These are phyloP conservation scores for Rhododendron griersonianum DNA, from an alignment of 148 eudicot genomes.

Conservation along the genomic window DNA sequence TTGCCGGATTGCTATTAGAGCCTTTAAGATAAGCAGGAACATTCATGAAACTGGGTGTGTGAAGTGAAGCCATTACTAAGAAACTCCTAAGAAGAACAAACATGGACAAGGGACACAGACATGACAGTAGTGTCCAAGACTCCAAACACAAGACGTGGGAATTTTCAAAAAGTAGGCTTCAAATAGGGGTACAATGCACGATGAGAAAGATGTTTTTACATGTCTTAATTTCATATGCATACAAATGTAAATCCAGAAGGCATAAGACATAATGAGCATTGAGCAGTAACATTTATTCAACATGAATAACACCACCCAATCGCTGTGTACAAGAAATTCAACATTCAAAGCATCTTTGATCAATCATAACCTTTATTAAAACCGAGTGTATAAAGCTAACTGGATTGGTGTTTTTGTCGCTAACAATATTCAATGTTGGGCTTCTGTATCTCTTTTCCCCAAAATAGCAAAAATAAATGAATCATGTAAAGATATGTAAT, in stretches of 20 bases:
- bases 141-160: background rate
- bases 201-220: background rate
- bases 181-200: background rate
- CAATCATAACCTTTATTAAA: background rate
- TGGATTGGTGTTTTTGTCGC: background rate
- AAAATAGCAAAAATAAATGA: background rate
- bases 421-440: background rate
- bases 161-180: background rate
- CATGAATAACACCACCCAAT: background rate
- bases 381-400: background rate
- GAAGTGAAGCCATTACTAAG: background rate
- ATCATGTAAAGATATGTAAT: background rate
- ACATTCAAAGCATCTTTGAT: background rate
- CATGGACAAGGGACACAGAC: background rate
- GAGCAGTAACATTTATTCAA: background rate
- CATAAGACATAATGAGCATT: background rate
- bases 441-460: background rate
- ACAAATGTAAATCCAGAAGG: background rate
- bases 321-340: background rate
- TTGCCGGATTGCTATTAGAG: background rate
- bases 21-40: background rate
- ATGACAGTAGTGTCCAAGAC: background rate
- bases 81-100: background rate
- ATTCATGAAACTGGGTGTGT: background rate
- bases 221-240: background rate